Evolutionary conservation across 2,329 filamentous ascomycete genomes (phyloP), one percentile per base, ranked within the genome.

Genomic region (Paecilomyces formosus): DNA sequence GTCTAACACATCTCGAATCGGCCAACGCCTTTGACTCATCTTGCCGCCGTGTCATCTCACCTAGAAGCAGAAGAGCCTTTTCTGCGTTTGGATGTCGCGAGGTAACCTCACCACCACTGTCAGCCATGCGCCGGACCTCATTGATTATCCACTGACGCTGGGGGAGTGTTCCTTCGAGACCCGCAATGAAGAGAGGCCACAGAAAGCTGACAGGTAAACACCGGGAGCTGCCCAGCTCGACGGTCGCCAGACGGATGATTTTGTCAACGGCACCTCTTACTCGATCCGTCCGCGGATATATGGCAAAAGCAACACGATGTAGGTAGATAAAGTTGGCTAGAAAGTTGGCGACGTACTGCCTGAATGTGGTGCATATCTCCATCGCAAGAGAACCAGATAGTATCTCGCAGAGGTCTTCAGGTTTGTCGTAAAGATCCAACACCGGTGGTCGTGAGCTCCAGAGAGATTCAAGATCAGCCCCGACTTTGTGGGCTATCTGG

Each of bases 291-390:
- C 71, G 69, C 2, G 71, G 71, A 39, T 73, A 73, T 13, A 73
- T 73, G 15, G 70, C 70, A 56, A 73, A 73, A 6, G 71, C 71
- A 7, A 73, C 71, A 1, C 71, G 69, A 56, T 73, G 71, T 26
- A 73, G 61, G 55, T 73, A 73, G 21, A 73, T 71, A 18, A 73
- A 73, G 11, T 66, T 70, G 11, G 71, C 69, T 6, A 73, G 64
- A 53, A 73, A 73, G 45, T 69, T 72, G 52, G 70, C 71, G 2
- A 72, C 58, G 52, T 73, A 73, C 54, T 72, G 67, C 1, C 71
- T 65, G 58, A 73, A 73, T 3, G 65, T 68, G 24, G 68, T 67
- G 26, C 70, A 72, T 35, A 72, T 58, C 54, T 68, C 63, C 3
- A 59, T 49, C 2, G 70, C 71, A n/a, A 72, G 61, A 3, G 61